A percentile compares a stretch with the other conserved stretches of the same genome.
Conservation (phyloP, 768 basidiomycete genomes). For the Agrocybe praecox region DNA sequence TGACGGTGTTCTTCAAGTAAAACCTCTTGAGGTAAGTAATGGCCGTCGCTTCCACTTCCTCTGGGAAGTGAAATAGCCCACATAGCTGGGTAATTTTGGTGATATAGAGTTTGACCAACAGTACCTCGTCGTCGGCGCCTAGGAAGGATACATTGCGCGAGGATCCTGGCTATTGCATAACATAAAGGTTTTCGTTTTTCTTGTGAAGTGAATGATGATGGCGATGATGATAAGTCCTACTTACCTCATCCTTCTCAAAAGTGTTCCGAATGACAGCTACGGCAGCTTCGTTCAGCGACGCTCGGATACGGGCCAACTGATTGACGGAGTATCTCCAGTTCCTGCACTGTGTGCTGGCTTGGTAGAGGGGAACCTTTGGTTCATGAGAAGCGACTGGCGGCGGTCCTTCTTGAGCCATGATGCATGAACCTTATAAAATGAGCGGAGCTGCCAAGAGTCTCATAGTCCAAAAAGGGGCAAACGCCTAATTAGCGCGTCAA, state of each 20-base stretch:
- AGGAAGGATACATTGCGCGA: conserved; percentile 76
- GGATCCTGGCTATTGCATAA: conserved; percentile 61
- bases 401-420: neutral
- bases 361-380: conserved; percentile 57
- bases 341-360: conserved; percentile 78
- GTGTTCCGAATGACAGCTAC: conserved; percentile 76
- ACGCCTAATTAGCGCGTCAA: conserved; percentile 16
- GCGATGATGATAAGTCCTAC: conserved; percentile 14
- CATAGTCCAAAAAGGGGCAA: neutral
- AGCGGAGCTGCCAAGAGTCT: too few relatives aligned
- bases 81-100: conserved; percentile 86
- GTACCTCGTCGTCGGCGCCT: conserved; percentile 78
- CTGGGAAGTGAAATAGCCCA: conserved; percentile 83
- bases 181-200: too few relatives aligned
- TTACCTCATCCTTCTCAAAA: conserved; percentile 84
- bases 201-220: too few relatives aligned
- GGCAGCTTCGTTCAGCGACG: conserved; percentile 72
- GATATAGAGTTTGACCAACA: conserved; percentile 88
- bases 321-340: conserved; percentile 89
- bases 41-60: conserved; percentile 93
- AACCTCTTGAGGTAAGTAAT: conserved; percentile 93
- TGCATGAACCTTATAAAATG: too few relatives aligned
- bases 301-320: conserved; percentile 60
- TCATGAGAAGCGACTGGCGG: conserved; percentile 1
- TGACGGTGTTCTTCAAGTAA: conserved; percentile 96